Conservation (phyloP, 73 alveolate species). For the Blepharisma japonicum region DNA sequence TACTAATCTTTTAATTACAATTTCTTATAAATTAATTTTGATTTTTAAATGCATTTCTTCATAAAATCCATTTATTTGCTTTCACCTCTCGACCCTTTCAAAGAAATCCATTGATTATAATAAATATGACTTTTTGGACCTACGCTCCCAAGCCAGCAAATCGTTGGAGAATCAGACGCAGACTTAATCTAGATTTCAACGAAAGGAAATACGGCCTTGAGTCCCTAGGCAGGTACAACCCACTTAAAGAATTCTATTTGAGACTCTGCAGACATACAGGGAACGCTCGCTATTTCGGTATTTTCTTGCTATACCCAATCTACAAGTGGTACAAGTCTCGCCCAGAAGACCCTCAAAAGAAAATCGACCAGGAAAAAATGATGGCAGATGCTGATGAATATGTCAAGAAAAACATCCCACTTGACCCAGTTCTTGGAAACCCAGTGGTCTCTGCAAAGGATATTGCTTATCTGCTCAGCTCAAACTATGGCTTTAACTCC, state of each 20-base stretch:
- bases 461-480: conserved; percentile 25
- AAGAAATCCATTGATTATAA: background rate
- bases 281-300: conserved; percentile 23
- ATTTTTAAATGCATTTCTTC: too few species aligned
- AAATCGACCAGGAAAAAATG: background rate
- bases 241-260: conserved; percentile 26
- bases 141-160: conserved; percentile 19
- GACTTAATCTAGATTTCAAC: conserved; percentile 30
- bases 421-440: conserved; percentile 31
- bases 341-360: conserved; percentile 11
- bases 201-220: conserved; percentile 31
- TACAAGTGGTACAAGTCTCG: background rate
- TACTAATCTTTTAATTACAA: too few species aligned
- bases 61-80: too few species aligned
- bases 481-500: conserved; percentile 29
- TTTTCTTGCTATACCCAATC: conserved; percentile 1
- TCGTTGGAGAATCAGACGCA: conserved; percentile 31
- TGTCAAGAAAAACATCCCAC: conserved; percentile 29
- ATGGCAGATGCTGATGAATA: conserved; percentile 28
- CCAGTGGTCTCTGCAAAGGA: conserved; percentile 20
- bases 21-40: too few species aligned
- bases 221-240: conserved; percentile 29
- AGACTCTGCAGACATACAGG: conserved; percentile 28
- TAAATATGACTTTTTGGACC: conserved; percentile 34
- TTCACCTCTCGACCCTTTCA: too few species aligned